Percentiles rank a stretch among this genome's conserved stretches.
These are phyloP conservation scores for Candida labiduridarum DNA, from an alignment of 1,139 yeast genomes.

Conservation along the genomic window DNA sequence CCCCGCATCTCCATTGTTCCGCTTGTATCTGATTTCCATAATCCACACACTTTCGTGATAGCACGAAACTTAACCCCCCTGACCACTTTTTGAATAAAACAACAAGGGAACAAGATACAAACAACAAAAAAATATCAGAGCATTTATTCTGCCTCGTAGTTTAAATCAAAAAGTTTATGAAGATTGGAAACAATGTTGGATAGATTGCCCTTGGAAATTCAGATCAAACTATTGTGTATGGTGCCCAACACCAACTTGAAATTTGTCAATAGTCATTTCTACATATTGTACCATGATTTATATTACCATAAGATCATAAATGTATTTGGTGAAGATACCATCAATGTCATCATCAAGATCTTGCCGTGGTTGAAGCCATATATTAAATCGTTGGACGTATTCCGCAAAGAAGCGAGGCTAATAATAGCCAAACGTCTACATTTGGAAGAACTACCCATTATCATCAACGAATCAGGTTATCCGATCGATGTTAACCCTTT, in stretches of 20 bases:
- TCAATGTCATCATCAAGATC: conserved; percentile 29
- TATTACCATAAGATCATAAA: conserved; percentile 44
- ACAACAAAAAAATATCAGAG: too few relatives aligned
- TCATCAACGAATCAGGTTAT: conserved; percentile 27
- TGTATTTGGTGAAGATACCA: conserved; percentile 46
- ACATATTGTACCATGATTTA: conserved; percentile 52
- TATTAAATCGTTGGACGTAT: conserved; percentile 51
- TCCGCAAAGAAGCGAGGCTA: conserved; percentile 37
- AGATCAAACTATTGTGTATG: conserved; percentile 39
- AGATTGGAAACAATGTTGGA: conserved; percentile 22
- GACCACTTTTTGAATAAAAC: too few relatives aligned
- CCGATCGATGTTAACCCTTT: conserved; percentile 19
- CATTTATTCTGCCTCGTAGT: too few relatives aligned
- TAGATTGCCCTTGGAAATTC: conserved; percentile 54
- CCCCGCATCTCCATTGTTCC: too few relatives aligned
- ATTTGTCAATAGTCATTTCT: conserved; percentile 44
- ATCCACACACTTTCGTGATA: too few relatives aligned
- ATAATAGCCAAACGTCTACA: conserved; percentile 35
- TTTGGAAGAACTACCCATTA: conserved; percentile 25
- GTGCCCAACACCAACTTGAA: conserved; percentile 48
- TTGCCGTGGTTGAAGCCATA: conserved; percentile 46
- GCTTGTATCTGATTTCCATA: too few relatives aligned
- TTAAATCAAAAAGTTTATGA: too few relatives aligned
- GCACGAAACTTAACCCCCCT: too few relatives aligned
- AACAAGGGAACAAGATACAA: too few relatives aligned